These are phyloP conservation scores for Acer campestre DNA, from an alignment of 345 rosid genomes.

Conservation along the genomic window DNA sequence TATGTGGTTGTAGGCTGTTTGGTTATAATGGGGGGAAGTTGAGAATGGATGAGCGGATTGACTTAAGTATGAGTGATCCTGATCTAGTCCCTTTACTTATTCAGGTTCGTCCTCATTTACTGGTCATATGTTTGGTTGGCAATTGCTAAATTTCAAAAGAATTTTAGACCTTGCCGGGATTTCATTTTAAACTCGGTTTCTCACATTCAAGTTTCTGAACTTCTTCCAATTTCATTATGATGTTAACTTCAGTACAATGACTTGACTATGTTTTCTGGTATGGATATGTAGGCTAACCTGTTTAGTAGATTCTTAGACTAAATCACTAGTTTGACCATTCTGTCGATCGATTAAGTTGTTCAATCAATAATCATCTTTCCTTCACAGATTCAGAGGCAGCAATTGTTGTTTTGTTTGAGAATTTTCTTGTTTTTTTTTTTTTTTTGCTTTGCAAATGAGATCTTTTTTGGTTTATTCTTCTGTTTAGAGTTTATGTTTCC, in stretches of 20 bases:
- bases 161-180: neutral
- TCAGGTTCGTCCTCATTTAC: conserved; percentile 57
- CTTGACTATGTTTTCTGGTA: neutral
- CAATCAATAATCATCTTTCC: neutral
- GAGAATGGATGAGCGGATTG: conserved; percentile 92
- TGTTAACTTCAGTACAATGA: neutral
- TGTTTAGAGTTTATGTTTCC: neutral
- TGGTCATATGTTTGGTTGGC: conserved; percentile 2
- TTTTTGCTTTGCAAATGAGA: neutral
- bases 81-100: conserved; percentile 90
- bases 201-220: neutral
- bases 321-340: neutral
- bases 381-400: neutral
- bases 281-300: neutral
- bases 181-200: neutral
- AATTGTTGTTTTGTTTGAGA: neutral
- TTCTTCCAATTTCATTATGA: neutral
- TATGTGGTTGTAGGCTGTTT: conserved; percentile 60
- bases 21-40: conserved; percentile 84
- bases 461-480: neutral
- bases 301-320: neutral
- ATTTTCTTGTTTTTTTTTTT: neutral
- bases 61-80: conserved; percentile 98
- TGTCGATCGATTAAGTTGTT: neutral
- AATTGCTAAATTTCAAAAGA: conserved; percentile 1